Conservation (phyloP, 352 stramenopile species). For the Phytophthora podocarpi region DNA sequence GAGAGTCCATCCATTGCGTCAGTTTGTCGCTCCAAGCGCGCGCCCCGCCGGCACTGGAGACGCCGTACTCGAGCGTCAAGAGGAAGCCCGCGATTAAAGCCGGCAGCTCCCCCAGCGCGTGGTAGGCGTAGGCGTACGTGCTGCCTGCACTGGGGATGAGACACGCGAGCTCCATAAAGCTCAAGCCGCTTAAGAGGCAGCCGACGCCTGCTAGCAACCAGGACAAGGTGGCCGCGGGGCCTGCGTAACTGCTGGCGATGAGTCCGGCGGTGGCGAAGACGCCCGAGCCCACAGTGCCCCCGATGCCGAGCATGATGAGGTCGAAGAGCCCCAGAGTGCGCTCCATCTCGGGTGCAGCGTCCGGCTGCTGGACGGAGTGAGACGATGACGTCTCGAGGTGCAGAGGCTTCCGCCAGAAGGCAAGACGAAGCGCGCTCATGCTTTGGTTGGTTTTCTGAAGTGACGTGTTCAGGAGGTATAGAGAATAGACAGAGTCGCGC, state of each 20-base stretch:
- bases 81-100: constrained; percentile 90
- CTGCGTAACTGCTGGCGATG: constrained; percentile 68
- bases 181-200: constrained; percentile 83
- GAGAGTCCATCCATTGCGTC: constrained; percentile 70
- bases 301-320: constrained; percentile 93
- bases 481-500: no score
- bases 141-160: constrained; percentile 89
- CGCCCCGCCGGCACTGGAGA: constrained; percentile 91
- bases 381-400: constrained; percentile 36
- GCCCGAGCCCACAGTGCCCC: constrained; percentile 92
- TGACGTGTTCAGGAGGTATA: no score
- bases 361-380: constrained; percentile 14
- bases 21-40: constrained; percentile 95
- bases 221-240: constrained; percentile 81
- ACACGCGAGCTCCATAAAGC: constrained; percentile 92
- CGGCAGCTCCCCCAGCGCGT: constrained; percentile 92
- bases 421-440: constrained; percentile 47
- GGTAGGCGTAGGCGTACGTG: constrained; percentile 95
- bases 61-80: constrained; percentile 94
- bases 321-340: constrained; percentile 90
- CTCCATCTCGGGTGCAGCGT: constrained; percentile 7
- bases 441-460: no score
- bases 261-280: constrained; percentile 90
- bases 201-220: constrained; percentile 86
- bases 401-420: constrained; percentile 82